These are phyloP conservation scores for Russula sp. DNA, from an alignment of 768 basidiomycete species.

Conservation along the genomic window DNA sequence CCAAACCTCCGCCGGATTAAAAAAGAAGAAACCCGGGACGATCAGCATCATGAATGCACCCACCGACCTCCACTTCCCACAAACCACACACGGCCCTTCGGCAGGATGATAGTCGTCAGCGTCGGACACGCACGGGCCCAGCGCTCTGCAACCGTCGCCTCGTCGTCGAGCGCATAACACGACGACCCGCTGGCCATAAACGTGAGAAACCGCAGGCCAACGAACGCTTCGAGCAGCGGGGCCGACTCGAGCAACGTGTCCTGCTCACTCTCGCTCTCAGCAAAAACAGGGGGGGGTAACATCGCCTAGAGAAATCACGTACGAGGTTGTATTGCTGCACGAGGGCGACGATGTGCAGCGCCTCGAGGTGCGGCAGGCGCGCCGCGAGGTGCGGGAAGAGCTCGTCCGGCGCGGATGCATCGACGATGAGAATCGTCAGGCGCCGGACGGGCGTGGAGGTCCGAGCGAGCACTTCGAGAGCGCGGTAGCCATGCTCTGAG, in stretches of 20 bases:
- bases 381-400: constrained; percentile 42
- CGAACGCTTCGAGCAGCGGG: constrained; percentile 36
- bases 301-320: constrained; percentile 26
- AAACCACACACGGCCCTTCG: constrained; percentile 58
- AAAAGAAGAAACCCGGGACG: too few relatives aligned
- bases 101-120: constrained; percentile 55
- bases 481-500: constrained; percentile 31
- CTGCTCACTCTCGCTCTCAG: constrained; percentile 25
- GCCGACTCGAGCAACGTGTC: constrained; percentile 37
- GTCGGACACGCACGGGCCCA: constrained; percentile 57
- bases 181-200: constrained; percentile 44
- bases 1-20: too few relatives aligned
- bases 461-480: constrained; percentile 39
- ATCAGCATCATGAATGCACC: constrained; percentile 12
- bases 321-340: constrained; percentile 42
- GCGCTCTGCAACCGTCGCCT: constrained; percentile 42
- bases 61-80: constrained; percentile 21
- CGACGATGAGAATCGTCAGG: constrained; percentile 54
- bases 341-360: constrained; percentile 53
- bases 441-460: constrained; percentile 37
- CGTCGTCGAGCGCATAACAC: constrained; percentile 29
- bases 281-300: background rate
- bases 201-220: constrained; percentile 42
- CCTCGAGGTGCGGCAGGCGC: constrained; percentile 46
- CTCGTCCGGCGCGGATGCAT: constrained; percentile 32